phyloP scores from a whole-genome alignment of 1,284 basidiomycete species.

The Trametes polyzona region DNA sequence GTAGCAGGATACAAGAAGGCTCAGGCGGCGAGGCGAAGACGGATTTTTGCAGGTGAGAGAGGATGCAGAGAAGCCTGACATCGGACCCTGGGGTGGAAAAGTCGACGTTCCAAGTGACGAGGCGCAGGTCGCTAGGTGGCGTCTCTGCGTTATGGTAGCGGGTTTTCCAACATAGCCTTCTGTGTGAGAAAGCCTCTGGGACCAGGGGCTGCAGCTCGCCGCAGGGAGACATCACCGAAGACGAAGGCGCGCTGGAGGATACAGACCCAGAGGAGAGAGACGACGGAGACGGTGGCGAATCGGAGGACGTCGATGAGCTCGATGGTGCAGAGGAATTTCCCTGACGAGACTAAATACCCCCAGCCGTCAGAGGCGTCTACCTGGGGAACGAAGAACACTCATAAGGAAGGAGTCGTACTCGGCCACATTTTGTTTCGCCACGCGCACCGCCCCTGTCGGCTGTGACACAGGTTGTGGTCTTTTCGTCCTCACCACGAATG shows the following conservation, averaged over 20 bases:
- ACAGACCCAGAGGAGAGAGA: background rate
- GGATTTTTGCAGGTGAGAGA: conserved; percentile 55
- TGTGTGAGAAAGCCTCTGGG: conserved; percentile 12
- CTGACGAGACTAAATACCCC: conserved; percentile 10
- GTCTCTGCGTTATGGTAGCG: conserved; percentile 23
- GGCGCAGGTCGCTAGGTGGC: conserved; percentile 46
- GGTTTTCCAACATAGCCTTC: conserved; percentile 15
- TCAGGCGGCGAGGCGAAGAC: conserved; percentile 52
- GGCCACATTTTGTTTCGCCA: conserved; percentile 3
- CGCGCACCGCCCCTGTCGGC: background rate
- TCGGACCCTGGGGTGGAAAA: conserved; percentile 42
- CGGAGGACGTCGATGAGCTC: background rate
- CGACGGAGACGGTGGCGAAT: conserved; percentile 7
- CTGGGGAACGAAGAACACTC: background rate
- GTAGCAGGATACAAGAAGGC: conserved; percentile 65
- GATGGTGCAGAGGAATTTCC: background rate
- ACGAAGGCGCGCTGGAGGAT: background rate
- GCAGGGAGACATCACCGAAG: background rate
- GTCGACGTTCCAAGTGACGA: conserved; percentile 74
- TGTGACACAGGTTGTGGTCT: no score
- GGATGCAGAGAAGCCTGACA: conserved; percentile 49
- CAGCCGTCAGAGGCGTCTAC: conserved; percentile 1
- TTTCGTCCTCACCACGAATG: no score
- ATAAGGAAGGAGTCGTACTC: conserved; percentile 10
- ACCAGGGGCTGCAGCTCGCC: conserved; percentile 1